phyloP scores from a whole-genome alignment of 2,329 filamentous ascomycete species.

The Xylariales sp. region DNA sequence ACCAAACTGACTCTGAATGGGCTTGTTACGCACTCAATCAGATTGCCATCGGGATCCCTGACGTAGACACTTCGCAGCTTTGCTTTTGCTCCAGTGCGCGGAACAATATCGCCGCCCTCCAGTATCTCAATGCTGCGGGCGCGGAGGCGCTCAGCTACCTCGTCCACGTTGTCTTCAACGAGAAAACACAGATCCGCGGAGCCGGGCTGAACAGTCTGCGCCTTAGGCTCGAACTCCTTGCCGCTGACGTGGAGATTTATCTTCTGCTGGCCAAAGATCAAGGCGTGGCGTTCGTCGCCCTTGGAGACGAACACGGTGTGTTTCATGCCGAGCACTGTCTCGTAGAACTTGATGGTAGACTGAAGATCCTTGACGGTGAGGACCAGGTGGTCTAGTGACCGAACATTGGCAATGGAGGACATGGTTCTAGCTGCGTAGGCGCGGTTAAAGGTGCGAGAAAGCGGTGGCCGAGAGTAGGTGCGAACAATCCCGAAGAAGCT shows the following conservation, averaged over 20 bases:
- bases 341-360: conserved; percentile 50
- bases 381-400: conserved; percentile 56
- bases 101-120: conserved; percentile 46
- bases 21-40: conserved; percentile 50
- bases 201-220: conserved; percentile 45
- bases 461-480: too few relatives aligned
- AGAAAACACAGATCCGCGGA: conserved; percentile 59
- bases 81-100: conserved; percentile 51
- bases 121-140: conserved; percentile 41
- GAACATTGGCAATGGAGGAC: conserved; percentile 20
- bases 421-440: too few relatives aligned
- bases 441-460: too few relatives aligned
- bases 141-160: conserved; percentile 36
- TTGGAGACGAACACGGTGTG: conserved; percentile 43
- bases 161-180: conserved; percentile 43
- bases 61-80: conserved; percentile 54
- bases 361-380: conserved; percentile 50
- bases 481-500: too few relatives aligned
- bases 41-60: conserved; percentile 56
- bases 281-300: conserved; percentile 37
- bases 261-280: conserved; percentile 55
- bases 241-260: conserved; percentile 58
- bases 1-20: neutral
- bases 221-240: conserved; percentile 57
- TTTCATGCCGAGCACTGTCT: conserved; percentile 51